Evolutionary conservation across 2,329 filamentous ascomycete species (phyloP), one percentile per base, ranked within the genome.

Genomic region (Didymosphaeria variabile): DNA sequence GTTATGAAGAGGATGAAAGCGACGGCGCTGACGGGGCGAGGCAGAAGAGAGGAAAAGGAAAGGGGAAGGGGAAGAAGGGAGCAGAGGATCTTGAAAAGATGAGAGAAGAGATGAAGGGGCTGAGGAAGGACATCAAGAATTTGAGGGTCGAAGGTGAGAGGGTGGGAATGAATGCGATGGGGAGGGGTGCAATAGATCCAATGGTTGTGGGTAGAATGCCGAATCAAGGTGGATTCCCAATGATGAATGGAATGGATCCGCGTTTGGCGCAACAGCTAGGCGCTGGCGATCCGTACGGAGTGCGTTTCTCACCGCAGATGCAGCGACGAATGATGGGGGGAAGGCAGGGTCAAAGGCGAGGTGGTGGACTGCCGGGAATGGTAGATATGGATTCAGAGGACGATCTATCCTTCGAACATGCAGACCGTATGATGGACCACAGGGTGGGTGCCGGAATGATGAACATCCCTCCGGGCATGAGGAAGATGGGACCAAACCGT

Each of bases 341-440:
- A 15, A 51, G 57, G 32, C 44, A 51, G 23, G 60, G 58, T 42
- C 60, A 51, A 4, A 36, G 44, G 19, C 29, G 51, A 34, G 32
- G 50, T 23, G 31, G 45, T 36, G 46, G 26, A 34, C 40, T 42
- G n/a, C n/a, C 1, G 17, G 13, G n/a, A 2, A 40, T 40, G 49
- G 34, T 17, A 19, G 61, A 45, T 0, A 55, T 60, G 53, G 31
- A n/a, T 19, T 59, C 61, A 13, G 63, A 59, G 31, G 56, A 63
- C 45, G 65, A 64, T 17, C 55, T 63, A 38, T 51, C 53, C 21
- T 60, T 63, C 38, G 52, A 55, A 31, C 64, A 64, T 9, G 51
- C 61, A 54, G 55, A 55, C 55, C 55, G 45, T 17, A 23, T 46
- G 15, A 60, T 58, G 49, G 58, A 29, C 2, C 59, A 63, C 26